Evolutionary conservation across 2,329 filamentous ascomycete genomes (phyloP).

Genomic region (Fusarium transvaalense): DNA sequence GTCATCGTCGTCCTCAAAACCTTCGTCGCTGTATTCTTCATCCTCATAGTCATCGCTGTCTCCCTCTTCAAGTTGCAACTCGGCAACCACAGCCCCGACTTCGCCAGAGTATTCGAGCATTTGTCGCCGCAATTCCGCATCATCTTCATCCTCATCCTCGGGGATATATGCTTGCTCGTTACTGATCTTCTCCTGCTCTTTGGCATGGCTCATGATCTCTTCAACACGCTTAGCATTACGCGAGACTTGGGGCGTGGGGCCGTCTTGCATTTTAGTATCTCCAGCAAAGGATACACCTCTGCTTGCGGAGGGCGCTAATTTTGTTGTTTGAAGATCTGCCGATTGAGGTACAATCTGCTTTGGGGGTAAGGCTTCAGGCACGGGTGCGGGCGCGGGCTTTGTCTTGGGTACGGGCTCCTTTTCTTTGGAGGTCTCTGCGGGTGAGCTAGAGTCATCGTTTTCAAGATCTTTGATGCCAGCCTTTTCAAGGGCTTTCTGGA

Average conservation of each 20-base stretch:
- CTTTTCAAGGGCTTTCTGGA: conserved; percentile 80
- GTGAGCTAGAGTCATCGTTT: conserved; percentile 24
- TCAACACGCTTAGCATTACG: conserved; percentile 63
- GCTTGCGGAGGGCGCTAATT: conserved; percentile 49
- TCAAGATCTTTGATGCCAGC: conserved; percentile 73
- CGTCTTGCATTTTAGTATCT: conserved; percentile 65
- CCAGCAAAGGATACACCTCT: conserved; percentile 75
- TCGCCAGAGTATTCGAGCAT: conserved; percentile 95
- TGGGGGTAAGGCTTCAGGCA: conserved; percentile 4
- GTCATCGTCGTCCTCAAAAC: conserved; percentile 65
- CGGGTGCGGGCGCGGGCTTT: neutral
- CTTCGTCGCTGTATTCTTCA: conserved; percentile 67
- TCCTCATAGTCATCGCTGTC: conserved; percentile 63
- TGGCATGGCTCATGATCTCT: conserved; percentile 68
- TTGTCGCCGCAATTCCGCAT: conserved; percentile 82
- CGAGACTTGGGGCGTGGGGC: conserved; percentile 53
- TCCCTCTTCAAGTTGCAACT: conserved; percentile 84
- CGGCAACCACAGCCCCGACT: conserved; percentile 90
- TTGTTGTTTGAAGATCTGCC: conserved; percentile 9
- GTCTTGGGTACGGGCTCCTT: neutral
- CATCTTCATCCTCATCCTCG: conserved; percentile 81
- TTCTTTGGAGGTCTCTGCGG: conserved; percentile 1
- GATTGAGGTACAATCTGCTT: conserved; percentile 1
- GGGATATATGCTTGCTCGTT: conserved; percentile 69
- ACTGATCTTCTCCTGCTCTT: conserved; percentile 64